Percentiles rank a stretch among this genome's conserved stretches.
Evolutionary conservation across 106 monocot genomes (phyloP).

Genomic region (Allium cepa): DNA sequence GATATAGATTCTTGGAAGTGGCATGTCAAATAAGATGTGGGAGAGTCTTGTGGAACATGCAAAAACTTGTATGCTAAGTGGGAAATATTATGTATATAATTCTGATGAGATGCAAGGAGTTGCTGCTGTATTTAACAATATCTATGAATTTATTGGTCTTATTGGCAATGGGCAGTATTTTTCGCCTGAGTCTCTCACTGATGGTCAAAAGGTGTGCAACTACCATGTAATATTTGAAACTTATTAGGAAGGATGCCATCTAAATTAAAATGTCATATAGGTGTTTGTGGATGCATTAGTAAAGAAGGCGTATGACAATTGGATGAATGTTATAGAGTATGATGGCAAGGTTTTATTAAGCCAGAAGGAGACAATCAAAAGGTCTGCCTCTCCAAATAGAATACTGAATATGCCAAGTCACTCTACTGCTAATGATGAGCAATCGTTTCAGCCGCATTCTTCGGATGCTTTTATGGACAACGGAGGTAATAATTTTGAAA

Average conservation of each 20-base stretch:
- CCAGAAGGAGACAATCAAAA: constrained; percentile 38
- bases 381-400: constrained; percentile 42
- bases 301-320: constrained; percentile 57
- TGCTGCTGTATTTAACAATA: constrained; percentile 59
- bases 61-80: constrained; percentile 52
- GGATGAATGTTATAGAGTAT: constrained; percentile 51
- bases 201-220: constrained; percentile 42
- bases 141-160: constrained; percentile 59
- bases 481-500: not conserved
- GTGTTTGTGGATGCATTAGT: constrained; percentile 40
- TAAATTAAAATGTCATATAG: constrained; percentile 11
- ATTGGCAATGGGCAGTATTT: constrained; percentile 39
- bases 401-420: not conserved
- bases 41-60: constrained; percentile 62
- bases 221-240: not conserved
- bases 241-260: not conserved
- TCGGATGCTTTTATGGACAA: not conserved
- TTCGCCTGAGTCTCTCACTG: constrained; percentile 31
- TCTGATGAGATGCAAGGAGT: constrained; percentile 38
- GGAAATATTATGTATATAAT: constrained; percentile 58
- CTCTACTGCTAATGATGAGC: not conserved
- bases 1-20: constrained; percentile 54
- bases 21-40: constrained; percentile 46
- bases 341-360: constrained; percentile 41
- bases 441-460: constrained; percentile 3